These are phyloP conservation scores for Cladosporium austrohemisphaericum DNA, from an alignment of 2,329 filamentous ascomycete genomes.

Conservation along the genomic window DNA sequence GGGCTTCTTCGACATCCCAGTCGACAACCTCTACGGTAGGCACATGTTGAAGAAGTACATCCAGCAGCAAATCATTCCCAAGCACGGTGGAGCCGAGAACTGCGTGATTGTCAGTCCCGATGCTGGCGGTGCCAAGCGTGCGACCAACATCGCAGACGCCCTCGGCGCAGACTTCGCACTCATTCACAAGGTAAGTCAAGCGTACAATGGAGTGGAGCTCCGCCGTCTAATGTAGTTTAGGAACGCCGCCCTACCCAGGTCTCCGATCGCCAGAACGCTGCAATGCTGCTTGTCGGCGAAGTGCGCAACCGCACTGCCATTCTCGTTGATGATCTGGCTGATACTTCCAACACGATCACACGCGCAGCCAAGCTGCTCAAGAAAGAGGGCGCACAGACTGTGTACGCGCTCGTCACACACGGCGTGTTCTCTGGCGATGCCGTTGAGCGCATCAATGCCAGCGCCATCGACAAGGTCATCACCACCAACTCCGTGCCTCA, in stretches of 20 bases:
- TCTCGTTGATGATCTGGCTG: conserved; percentile 87
- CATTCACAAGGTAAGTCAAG: conserved; percentile 79
- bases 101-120: conserved; percentile 89
- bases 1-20: conserved; percentile 97
- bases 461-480: conserved; percentile 85
- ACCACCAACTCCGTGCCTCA: conserved; percentile 96
- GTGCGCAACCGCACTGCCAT: conserved; percentile 79
- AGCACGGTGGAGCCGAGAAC: conserved; percentile 54
- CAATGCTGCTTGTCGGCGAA: conserved; percentile 92
- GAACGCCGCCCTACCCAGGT: conserved; percentile 87
- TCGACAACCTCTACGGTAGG: conserved; percentile 92
- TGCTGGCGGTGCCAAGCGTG: conserved; percentile 92
- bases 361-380: conserved; percentile 95
- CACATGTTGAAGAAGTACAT: conserved; percentile 67
- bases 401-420: conserved; percentile 91
- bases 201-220: neutral
- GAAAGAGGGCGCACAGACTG: conserved; percentile 81
- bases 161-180: conserved; percentile 93
- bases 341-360: conserved; percentile 96
- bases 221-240: conserved; percentile 41
- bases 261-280: conserved; percentile 72
- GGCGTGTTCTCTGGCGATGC: conserved; percentile 94
- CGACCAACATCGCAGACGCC: conserved; percentile 89
- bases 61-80: conserved; percentile 78
- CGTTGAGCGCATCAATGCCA: conserved; percentile 89